Evolutionary conservation across 352 stramenopile genomes (phyloP), one percentile per base, ranked within the genome.

Genomic region (Phytophthora niederhauseri): DNA sequence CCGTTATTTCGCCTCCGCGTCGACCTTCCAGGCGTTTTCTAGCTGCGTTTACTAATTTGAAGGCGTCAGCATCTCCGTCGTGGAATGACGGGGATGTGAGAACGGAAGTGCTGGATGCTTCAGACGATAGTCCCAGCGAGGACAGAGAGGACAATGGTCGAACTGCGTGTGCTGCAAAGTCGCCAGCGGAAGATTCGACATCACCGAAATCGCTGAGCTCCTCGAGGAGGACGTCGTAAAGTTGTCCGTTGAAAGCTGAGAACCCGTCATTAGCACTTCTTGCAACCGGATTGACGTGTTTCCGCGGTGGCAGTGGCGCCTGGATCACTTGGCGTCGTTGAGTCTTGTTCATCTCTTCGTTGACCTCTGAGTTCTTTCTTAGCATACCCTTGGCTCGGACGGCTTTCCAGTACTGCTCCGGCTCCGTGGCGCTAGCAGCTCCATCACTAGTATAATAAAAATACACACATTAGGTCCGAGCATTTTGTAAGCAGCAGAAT

Each of bases 331-430:
- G 56, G 0, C 79, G 65, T n/a, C 69, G 69, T 28, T 64, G 50
- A 12, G 64, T 50, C 11, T 89, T 89, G 8, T 20, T 45, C 7
- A 36, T 4, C 8, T 88, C 81, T 30, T 78, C 74, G 17, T 7
- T 52, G n/a, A 61, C 58, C 6, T 89, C 80, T 3, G 64, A 76
- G 28, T 72, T 75, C 20, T 84, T 81, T 52, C 82, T 72, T 14
- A 89, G 50, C 14, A 84, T 80, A 28, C 65, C 71, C 71, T 81
- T 87, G 9, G 74, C 69, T 38, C 76, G 76, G 22, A 85, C 72
- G 41, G 65, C 60, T 57, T 68, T 70, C 78, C 80, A 85, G 28
- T 78, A 84, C 53, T 75, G 74, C 14, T 90, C 81, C 4, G 72
- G 62, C 8, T 90, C 81, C 22, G 69, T 55, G 14, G 43, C 15